Evolutionary conservation across 768 basidiomycete species (phyloP).

Genomic region (Lactifluus subvellereus): DNA sequence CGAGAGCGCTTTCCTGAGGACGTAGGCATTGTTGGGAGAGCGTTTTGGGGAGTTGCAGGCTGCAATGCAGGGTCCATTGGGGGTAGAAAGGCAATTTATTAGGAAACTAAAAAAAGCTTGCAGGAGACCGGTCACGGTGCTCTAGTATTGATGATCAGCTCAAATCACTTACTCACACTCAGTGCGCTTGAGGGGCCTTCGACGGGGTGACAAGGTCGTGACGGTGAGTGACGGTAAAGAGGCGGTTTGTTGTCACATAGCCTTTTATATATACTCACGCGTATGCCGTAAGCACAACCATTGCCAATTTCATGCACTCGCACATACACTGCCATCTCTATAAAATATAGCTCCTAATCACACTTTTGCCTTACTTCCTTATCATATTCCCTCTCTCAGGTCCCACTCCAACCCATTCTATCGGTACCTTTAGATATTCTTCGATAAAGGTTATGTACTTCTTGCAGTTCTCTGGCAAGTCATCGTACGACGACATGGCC

Average conservation of each 20-base stretch:
- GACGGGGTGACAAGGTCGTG: conserved; percentile 32
- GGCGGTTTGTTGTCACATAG: conserved; percentile 27
- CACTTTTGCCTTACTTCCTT: conserved; percentile 22
- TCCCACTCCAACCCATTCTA: conserved; percentile 93
- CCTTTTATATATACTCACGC: conserved; percentile 24
- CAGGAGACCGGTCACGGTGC: not conserved
- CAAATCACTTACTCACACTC: not conserved
- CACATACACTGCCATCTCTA: not conserved
- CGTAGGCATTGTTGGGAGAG: conserved; percentile 22
- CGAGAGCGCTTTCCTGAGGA: conserved; percentile 51
- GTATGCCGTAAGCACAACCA: conserved; percentile 28
- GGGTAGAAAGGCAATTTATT: conserved; percentile 15
- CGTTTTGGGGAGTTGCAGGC: conserved; percentile 17
- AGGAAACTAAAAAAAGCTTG: not conserved
- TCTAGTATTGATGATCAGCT: not conserved
- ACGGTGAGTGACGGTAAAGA: conserved; percentile 30
- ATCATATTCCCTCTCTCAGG: conserved; percentile 81
- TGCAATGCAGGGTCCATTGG: conserved; percentile 25
- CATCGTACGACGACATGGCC: conserved; percentile 54
- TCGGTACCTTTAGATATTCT: conserved; percentile 56
- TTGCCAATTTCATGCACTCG: not conserved
- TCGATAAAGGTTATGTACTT: conserved; percentile 88
- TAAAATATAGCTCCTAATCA: not conserved
- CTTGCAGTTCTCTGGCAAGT: conserved; percentile 78
- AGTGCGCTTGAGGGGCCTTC: conserved; percentile 17